These are phyloP conservation scores for Penicillium italicum DNA, from an alignment of 2,329 filamentous ascomycete species.

Conservation along the genomic window DNA sequence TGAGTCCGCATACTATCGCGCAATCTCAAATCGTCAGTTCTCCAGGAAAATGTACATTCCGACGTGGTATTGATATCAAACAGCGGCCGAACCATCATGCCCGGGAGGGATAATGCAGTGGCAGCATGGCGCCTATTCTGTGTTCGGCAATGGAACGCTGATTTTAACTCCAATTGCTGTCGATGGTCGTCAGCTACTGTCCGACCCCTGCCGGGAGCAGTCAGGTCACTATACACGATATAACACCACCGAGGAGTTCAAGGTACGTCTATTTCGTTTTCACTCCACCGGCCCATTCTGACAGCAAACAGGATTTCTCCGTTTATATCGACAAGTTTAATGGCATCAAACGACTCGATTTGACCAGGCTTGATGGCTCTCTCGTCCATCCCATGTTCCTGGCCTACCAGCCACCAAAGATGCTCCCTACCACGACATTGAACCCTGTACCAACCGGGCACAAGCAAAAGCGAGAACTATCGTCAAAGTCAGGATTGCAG, in stretches of 20 bases:
- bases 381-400: constrained; percentile 67
- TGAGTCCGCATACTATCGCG: constrained; percentile 67
- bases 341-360: constrained; percentile 59
- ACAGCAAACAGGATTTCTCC: constrained; percentile 36
- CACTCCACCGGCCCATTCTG: background rate
- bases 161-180: constrained; percentile 58
- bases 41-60: background rate
- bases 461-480: constrained; percentile 25
- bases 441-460: constrained; percentile 52
- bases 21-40: constrained; percentile 63
- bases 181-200: constrained; percentile 65
- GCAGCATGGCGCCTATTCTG: constrained; percentile 64
- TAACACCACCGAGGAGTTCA: constrained; percentile 61
- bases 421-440: constrained; percentile 66
- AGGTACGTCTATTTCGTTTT: constrained; percentile 43
- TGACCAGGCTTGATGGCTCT: constrained; percentile 61
- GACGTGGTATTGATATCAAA: background rate
- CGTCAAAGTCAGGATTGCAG: constrained; percentile 7
- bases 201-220: constrained; percentile 59
- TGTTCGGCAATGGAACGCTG: constrained; percentile 57
- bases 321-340: constrained; percentile 58
- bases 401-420: constrained; percentile 59
- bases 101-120: constrained; percentile 66
- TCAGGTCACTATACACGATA: constrained; percentile 61
- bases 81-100: constrained; percentile 59